These are phyloP conservation scores for Nannochloris sp. DNA, from an alignment of 139 green algal genomes.

Conservation along the genomic window DNA sequence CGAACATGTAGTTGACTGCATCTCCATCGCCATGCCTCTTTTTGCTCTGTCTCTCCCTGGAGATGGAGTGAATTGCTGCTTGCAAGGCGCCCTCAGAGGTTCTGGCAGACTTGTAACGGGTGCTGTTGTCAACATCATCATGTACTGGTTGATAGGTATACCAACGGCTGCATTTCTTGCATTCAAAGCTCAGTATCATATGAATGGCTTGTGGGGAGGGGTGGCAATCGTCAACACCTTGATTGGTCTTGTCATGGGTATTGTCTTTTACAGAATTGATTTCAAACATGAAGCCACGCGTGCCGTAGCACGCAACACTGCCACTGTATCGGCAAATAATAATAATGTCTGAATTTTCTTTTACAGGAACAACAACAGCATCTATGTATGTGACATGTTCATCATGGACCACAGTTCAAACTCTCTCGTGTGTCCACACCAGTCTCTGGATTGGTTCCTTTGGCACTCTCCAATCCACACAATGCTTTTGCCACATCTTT, in stretches of 20 bases:
- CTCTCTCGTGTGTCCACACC: slow-evolving; percentile 65
- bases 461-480: slow-evolving; percentile 51
- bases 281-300: not conserved
- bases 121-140: not conserved
- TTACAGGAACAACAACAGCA: not conserved
- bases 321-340: not conserved
- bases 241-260: not conserved
- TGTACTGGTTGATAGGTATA: not conserved
- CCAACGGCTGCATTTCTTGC: not conserved
- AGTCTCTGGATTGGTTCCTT: slow-evolving; percentile 65
- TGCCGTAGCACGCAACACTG: not conserved
- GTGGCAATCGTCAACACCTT: not conserved
- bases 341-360: not conserved
- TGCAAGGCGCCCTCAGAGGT: not conserved
- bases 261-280: not conserved
- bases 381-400: not conserved
- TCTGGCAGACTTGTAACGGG: not conserved
- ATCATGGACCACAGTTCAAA: slow-evolving; percentile 48
- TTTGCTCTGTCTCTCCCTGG: not conserved
- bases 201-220: not conserved
- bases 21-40: not conserved
- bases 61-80: not conserved
- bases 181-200: not conserved
- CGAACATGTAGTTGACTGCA: not conserved
- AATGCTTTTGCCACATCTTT: slow-evolving; percentile 56